These are phyloP conservation scores for Graphilbum fragrans DNA, from an alignment of 2,329 filamentous ascomycete genomes.

Conservation along the genomic window DNA sequence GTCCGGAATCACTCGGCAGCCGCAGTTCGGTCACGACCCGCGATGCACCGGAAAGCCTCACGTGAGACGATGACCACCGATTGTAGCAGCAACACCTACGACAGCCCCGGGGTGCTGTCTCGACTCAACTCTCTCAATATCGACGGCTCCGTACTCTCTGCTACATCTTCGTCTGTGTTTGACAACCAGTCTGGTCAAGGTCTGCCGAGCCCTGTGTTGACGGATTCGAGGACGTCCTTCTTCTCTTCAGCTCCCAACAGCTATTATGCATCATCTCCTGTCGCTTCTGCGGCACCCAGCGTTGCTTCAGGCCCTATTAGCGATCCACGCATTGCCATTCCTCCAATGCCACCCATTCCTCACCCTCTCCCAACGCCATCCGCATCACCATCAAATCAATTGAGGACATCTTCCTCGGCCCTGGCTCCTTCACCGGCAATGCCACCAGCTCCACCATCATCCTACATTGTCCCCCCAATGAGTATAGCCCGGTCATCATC, in stretches of 20 bases:
- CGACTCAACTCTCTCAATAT: slow-evolving; percentile 10
- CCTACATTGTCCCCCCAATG: not conserved
- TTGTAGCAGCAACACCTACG: slow-evolving; percentile 2
- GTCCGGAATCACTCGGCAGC: slow-evolving; percentile 8
- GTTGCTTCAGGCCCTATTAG: too few relatives aligned
- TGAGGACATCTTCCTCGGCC: too few relatives aligned
- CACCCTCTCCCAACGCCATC: too few relatives aligned
- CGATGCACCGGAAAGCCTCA: slow-evolving; percentile 4
- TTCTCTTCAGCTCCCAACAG: too few relatives aligned
- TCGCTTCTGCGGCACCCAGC: too few relatives aligned
- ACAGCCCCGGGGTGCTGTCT: slow-evolving; percentile 6
- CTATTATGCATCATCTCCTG: too few relatives aligned
- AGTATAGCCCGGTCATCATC: too few relatives aligned
- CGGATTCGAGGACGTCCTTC: not conserved
- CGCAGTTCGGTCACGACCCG: not conserved
- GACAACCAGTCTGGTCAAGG: not conserved
- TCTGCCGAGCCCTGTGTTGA: not conserved
- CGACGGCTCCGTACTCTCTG: slow-evolving; percentile 2
- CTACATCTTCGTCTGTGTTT: not conserved
- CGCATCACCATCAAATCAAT: too few relatives aligned
- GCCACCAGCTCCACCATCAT: not conserved
- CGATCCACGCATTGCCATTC: too few relatives aligned
- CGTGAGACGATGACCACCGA: slow-evolving; percentile 8
- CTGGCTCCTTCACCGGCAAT: not conserved
- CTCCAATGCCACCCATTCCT: too few relatives aligned